Conservation (phyloP, 2,329 filamentous ascomycete species). For the Zymoseptoria passerinii region DNA sequence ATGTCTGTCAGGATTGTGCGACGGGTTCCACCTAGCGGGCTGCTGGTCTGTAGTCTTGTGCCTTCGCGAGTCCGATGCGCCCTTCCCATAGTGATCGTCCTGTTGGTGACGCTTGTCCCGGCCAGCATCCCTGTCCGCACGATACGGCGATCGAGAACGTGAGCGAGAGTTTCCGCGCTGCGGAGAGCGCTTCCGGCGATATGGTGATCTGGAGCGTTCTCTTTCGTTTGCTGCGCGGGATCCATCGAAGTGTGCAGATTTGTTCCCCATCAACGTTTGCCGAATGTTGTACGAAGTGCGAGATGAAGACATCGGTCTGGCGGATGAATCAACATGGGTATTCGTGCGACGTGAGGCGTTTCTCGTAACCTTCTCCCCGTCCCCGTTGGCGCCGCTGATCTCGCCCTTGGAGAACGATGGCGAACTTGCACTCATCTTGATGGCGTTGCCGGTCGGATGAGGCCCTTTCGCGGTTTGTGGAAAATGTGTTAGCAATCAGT, state of each 20-base stretch:
- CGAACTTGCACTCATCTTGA: slow-evolving; percentile 36
- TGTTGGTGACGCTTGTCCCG: slow-evolving; percentile 57
- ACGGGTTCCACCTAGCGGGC: slow-evolving; percentile 6
- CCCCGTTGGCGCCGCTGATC: slow-evolving; percentile 59
- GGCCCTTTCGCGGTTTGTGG: slow-evolving; percentile 18
- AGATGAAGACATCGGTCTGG: slow-evolving; percentile 54
- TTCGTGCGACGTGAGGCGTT: slow-evolving; percentile 59
- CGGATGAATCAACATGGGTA: slow-evolving; percentile 83
- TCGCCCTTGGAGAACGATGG: slow-evolving; percentile 83
- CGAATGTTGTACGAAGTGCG: slow-evolving; percentile 19
- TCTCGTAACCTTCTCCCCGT: slow-evolving; percentile 73
- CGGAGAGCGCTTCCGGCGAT: slow-evolving; percentile 33
- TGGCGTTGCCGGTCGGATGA: slow-evolving; percentile 6
- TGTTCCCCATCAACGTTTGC: slow-evolving; percentile 14
- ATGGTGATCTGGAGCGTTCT: slow-evolving; percentile 39
- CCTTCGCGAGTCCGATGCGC: slow-evolving; percentile 49
- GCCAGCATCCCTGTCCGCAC: slow-evolving; percentile 32
- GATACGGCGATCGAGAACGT: slow-evolving; percentile 24
- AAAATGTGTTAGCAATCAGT: slow-evolving; percentile 22
- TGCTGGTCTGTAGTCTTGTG: slow-evolving; percentile 37
- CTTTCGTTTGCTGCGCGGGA: slow-evolving; percentile 31
- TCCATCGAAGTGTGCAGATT: slow-evolving; percentile 24
- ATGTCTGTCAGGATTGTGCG: slow-evolving; percentile 3
- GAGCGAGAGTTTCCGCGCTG: slow-evolving; percentile 11
- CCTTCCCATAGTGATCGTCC: slow-evolving; percentile 48